Evolutionary conservation across 768 basidiomycete genomes (phyloP).

Genomic region (Phlebiopsis flavidoalba): DNA sequence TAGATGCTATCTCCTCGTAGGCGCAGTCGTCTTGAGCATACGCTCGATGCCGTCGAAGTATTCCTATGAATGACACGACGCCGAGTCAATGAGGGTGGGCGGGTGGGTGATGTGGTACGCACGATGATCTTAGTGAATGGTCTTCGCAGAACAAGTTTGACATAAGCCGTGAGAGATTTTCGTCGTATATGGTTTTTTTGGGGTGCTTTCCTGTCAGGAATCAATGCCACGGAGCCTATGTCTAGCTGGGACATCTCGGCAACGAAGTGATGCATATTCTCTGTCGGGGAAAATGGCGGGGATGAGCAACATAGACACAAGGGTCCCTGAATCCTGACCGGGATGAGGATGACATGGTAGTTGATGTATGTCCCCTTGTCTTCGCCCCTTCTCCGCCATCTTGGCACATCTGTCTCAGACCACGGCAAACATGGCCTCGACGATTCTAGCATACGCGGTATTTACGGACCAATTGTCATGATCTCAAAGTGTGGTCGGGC

Average conservation of each 20-base stretch:
- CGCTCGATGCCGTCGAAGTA: slow-evolving; percentile 92
- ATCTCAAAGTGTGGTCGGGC: slow-evolving; percentile 76
- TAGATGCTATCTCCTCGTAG: slow-evolving; percentile 73
- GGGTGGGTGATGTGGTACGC: slow-evolving; percentile 23
- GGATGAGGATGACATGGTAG: slow-evolving; percentile 93
- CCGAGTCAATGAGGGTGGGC: neutral
- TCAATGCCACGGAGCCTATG: slow-evolving; percentile 53
- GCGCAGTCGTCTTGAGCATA: slow-evolving; percentile 73
- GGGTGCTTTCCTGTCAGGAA: slow-evolving; percentile 30
- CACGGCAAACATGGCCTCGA: slow-evolving; percentile 89
- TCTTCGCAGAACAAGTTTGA: slow-evolving; percentile 80
- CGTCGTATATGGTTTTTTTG: slow-evolving; percentile 85
- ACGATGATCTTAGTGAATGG: slow-evolving; percentile 88
- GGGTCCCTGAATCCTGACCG: slow-evolving; percentile 45
- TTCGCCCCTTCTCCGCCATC: slow-evolving; percentile 83
- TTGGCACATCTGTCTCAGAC: slow-evolving; percentile 95
- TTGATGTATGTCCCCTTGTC: slow-evolving; percentile 97
- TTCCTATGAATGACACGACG: slow-evolving; percentile 49
- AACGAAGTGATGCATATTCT: slow-evolving; percentile 95
- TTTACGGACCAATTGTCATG: slow-evolving; percentile 72
- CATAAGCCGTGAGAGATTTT: slow-evolving; percentile 83
- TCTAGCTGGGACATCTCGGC: slow-evolving; percentile 74
- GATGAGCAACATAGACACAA: neutral
- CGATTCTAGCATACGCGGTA: slow-evolving; percentile 81
- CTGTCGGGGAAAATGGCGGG: slow-evolving; percentile 35